Percentiles rank a stretch among this genome's conserved stretches.
Evolutionary conservation across 2,329 filamentous ascomycete species (phyloP).

Genomic region (Knufia petricola): DNA sequence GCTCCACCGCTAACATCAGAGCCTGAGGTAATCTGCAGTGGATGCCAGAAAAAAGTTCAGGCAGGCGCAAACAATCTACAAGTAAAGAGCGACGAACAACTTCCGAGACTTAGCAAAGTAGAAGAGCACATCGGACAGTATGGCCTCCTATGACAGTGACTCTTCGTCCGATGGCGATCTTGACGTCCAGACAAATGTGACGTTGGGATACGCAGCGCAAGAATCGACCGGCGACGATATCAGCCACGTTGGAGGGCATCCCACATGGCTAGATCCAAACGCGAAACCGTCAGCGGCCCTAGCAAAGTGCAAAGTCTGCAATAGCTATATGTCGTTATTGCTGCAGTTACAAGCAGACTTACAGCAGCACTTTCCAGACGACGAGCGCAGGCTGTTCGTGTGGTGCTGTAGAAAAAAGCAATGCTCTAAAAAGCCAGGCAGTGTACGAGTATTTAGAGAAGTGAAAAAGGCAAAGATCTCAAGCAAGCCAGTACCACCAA

Average conservation of each 20-base stretch:
- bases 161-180: constrained; percentile 59
- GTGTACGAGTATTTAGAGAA: constrained; percentile 64
- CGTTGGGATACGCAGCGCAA: constrained; percentile 79
- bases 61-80: not conserved
- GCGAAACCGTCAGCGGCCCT: constrained; percentile 64
- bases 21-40: not conserved
- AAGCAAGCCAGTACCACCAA: constrained; percentile 26
- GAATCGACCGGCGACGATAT: constrained; percentile 72
- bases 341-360: constrained; percentile 87
- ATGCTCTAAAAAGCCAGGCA: constrained; percentile 75
- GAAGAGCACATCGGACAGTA: constrained; percentile 27
- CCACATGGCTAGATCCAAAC: constrained; percentile 71
- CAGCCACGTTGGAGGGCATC: constrained; percentile 77
- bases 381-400: constrained; percentile 81
- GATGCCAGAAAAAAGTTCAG: not conserved
- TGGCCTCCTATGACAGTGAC: constrained; percentile 80
- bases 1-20: not conserved
- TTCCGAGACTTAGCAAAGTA: no score
- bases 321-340: constrained; percentile 69
- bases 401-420: constrained; percentile 69
- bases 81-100: no score
- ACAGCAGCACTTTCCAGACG: constrained; percentile 72
- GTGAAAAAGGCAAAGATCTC: constrained; percentile 36
- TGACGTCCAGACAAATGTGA: constrained; percentile 60
- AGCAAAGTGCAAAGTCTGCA: constrained; percentile 80